Evolutionary conservation across 129 eudicot species (phyloP), one percentile per base, ranked within the genome.

Genomic region (Lonicera japonica): DNA sequence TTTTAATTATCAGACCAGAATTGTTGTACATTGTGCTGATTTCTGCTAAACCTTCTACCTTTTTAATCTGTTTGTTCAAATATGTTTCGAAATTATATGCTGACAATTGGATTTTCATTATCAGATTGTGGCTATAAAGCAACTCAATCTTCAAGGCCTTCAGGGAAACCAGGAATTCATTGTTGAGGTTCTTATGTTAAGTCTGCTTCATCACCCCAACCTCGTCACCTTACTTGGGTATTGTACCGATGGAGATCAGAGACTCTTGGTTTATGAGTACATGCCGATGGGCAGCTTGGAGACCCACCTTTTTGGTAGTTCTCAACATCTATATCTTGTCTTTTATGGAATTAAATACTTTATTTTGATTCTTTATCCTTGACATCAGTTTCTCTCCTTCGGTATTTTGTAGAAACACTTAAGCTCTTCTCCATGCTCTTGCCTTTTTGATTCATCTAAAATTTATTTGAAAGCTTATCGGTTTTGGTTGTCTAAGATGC

Each of bases 241-340:
- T 62, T 91, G 97, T 66, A 67, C 95, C 11, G 97, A 91, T 57
- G 95, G 94, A 21, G 94, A 87, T 70, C 95, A 87, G 47, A 75
- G 97, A 40, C 83, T 91, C 45, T 66, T 91, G 70, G 95, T 91
- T 56, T 91, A 91, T 57, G 95, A 91, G 68, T 87, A 79, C 78
- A 91, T 91, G 95, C 82, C 90, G 5, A 58, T 64, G 71, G 97
- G 97, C n/a, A 91, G 95, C 82, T 69, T 91, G 70, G 94, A 88
- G 73, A 66, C 79, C 75, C 97, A 84, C 74, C 94, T 91, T 24
- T 91, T 83, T 73, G 95, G 97, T 91, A 87, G 2, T 65, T 22
- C 0, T 19, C 16, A 1, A 40, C 54, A 40, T 12, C 18, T 38
- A 12, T 21, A 11, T 1, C 20, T 36, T 38, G 36, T 38, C 5